phyloP scores from a whole-genome alignment of 371 early-diverging fungal genomes.

The Apophysomyces variabilis region DNA sequence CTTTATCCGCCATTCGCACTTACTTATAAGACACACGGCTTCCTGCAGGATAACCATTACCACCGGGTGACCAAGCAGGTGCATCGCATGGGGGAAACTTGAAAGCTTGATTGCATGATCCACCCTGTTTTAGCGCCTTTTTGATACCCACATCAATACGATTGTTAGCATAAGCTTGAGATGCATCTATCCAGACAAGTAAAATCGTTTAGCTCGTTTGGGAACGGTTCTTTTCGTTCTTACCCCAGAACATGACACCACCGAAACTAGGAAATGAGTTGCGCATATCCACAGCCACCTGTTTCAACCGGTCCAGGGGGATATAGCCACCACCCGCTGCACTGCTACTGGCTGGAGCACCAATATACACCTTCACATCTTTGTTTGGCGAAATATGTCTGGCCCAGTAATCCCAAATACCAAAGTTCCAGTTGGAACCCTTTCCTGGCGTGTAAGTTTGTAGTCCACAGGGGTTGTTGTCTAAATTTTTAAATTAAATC shows the following conservation, averaged over 20 bases:
- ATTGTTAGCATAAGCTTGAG: constrained; percentile 47
- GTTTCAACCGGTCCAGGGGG: constrained; percentile 25
- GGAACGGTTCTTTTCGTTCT: constrained; percentile 12
- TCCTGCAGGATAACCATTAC: constrained; percentile 44
- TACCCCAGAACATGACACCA: constrained; percentile 71
- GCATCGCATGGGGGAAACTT: constrained; percentile 37
- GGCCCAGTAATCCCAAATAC: constrained; percentile 71
- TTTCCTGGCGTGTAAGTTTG: constrained; percentile 48
- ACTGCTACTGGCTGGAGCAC: constrained; percentile 60
- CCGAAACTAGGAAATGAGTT: constrained; percentile 56
- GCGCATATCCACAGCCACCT: constrained; percentile 34
- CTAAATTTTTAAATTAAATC: constrained; percentile 15
- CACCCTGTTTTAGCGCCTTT: constrained; percentile 22
- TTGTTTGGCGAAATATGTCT: constrained; percentile 58
- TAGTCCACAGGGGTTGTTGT: constrained; percentile 76
- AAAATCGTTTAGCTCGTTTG: not conserved
- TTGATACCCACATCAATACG: constrained; percentile 36
- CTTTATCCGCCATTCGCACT: constrained; percentile 12
- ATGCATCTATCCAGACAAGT: constrained; percentile 33
- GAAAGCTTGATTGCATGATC: constrained; percentile 30
- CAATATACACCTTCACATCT: constrained; percentile 63
- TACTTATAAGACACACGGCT: constrained; percentile 54
- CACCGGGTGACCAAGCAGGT: constrained; percentile 37
- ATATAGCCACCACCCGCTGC: constrained; percentile 67
- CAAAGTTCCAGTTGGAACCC: constrained; percentile 49